Evolutionary conservation across 2,329 filamentous ascomycete genomes (phyloP).

Genomic region (Hypomyces rosellus): DNA sequence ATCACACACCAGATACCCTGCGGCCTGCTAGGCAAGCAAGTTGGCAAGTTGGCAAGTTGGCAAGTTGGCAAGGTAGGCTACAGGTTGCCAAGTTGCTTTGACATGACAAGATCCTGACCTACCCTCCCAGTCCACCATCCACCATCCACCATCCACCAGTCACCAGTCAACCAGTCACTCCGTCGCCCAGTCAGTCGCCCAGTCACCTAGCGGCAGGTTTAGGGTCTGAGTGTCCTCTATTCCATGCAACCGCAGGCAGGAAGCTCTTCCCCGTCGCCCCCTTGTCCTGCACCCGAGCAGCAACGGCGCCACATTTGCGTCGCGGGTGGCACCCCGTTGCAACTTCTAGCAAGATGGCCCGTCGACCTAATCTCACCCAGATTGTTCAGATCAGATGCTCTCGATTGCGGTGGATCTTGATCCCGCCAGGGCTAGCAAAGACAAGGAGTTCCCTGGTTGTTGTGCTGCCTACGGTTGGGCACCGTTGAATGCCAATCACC

Average conservation of each 20-base stretch:
- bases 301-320: conserved; percentile 7
- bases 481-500: background rate
- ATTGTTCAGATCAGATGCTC: conserved; percentile 15
- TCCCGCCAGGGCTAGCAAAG: conserved; percentile 13
- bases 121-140: no score
- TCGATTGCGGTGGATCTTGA: conserved; percentile 14
- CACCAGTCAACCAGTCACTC: no score
- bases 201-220: no score
- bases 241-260: background rate
- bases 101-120: no score
- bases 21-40: no score
- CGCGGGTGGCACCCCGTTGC: conserved; percentile 11
- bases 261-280: background rate
- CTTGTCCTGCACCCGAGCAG: conserved; percentile 1
- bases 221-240: no score
- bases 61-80: no score
- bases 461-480: background rate
- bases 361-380: conserved; percentile 17
- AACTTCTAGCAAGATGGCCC: conserved; percentile 11
- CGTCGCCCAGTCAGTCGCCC: no score
- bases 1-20: no score
- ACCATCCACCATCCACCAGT: no score
- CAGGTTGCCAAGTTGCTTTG: no score
- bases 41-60: no score
- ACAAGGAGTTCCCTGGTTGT: conserved; percentile 2